A percentile compares a stretch with the other conserved stretches of the same genome.
Conservation (phyloP, 331 rosid species). For the Quercus tomentella region DNA sequence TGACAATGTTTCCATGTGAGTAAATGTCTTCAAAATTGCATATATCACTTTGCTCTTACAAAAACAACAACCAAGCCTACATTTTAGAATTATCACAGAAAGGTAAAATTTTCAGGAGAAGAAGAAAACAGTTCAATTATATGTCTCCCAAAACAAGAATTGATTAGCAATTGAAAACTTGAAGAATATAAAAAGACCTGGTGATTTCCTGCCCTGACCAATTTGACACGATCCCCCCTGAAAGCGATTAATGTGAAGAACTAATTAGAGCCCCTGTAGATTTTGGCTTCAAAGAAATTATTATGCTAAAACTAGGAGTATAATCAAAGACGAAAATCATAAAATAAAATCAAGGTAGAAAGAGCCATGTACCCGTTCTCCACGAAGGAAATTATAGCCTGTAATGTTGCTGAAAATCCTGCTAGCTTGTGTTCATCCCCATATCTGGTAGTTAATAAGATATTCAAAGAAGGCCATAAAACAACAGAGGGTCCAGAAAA, state of each 20-base stretch:
- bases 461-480: constrained; percentile 16
- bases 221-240: constrained; percentile 82
- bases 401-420: constrained; percentile 95
- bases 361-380: constrained; percentile 67
- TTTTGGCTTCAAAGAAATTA: constrained; percentile 6
- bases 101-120: not conserved
- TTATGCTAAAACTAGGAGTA: constrained; percentile 6
- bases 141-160: not conserved
- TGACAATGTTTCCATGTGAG: not conserved
- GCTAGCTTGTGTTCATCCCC: constrained; percentile 97
- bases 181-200: constrained; percentile 49
- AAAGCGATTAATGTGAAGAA: constrained; percentile 6
- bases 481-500: not conserved
- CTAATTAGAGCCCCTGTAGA: constrained; percentile 7
- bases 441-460: constrained; percentile 42
- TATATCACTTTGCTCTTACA: not conserved
- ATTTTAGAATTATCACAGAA: not conserved
- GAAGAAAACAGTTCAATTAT: constrained; percentile 5
- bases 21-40: not conserved
- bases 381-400: constrained; percentile 92
- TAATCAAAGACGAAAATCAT: not conserved
- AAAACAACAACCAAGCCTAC: too few relatives aligned
- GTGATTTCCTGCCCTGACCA: constrained; percentile 91
- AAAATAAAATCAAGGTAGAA: constrained; percentile 20
- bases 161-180: not conserved